Conservation (phyloP, 495 filamentous ascomycete genomes). For the Durotheca rogersii region DNA sequence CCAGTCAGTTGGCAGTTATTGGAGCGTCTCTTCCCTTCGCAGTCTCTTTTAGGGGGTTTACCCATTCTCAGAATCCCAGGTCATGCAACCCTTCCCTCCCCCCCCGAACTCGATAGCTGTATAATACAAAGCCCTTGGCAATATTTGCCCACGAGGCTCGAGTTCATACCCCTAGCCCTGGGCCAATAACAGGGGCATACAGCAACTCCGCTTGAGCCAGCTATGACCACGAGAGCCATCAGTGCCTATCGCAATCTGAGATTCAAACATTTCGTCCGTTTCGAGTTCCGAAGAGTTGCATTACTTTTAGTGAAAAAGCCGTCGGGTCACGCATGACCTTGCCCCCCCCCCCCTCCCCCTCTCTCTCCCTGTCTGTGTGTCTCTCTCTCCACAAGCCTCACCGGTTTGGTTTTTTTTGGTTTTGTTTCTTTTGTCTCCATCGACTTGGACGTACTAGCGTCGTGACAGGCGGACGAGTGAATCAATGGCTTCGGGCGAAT, state of each 20-base stretch:
- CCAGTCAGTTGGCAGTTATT: conserved; percentile 12
- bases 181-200: conserved; percentile 18
- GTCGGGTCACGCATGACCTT: conserved; percentile 36
- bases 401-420: too few species aligned
- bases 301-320: conserved; percentile 9
- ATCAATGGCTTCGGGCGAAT: conserved; percentile 24
- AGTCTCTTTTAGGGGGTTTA: conserved; percentile 8
- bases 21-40: conserved; percentile 13
- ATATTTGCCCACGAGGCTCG: conserved; percentile 36
- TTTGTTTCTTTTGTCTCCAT: too few species aligned
- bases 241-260: conserved; percentile 31
- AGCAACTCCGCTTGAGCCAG: conserved; percentile 24
- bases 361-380: too few species aligned
- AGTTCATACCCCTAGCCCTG: conserved; percentile 11
- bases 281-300: conserved; percentile 12
- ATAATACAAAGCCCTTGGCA: conserved; percentile 36
- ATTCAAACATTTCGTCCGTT: conserved; percentile 20
- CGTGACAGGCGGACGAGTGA: conserved; percentile 21
- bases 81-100: conserved; percentile 27
- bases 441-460: conserved; percentile 20
- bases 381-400: too few species aligned
- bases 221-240: conserved; percentile 16
- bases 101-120: conserved; percentile 32
- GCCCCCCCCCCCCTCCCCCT: too few species aligned
- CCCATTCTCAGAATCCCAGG: conserved; percentile 16